Evolutionary conservation across 2,329 filamentous ascomycete genomes (phyloP), one percentile per base, ranked within the genome.

Genomic region (Penicillium fuscoglaucum): DNA sequence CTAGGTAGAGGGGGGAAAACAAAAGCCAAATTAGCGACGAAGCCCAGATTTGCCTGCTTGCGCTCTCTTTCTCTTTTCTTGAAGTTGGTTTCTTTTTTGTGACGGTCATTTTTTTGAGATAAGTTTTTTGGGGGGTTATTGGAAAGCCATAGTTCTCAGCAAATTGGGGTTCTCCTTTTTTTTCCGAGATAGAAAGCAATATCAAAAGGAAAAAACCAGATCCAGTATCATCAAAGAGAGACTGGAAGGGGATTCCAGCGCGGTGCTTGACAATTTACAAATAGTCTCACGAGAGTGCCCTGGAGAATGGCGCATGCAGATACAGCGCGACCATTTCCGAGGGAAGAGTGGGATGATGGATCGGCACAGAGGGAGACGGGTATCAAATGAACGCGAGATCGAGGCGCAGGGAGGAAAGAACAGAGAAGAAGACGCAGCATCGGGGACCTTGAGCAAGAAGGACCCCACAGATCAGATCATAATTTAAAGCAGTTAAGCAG

Each of bases 401-500:
- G 57, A 63, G 63, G 61, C 60, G 61, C 58, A 64, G 55, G 61
- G 62, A 62, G 62, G 61, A 62, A 61, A 57, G 60, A 61, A 71
- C 63, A 67, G 61, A 65, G 52, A 65, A 62, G 57, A 58, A 67
- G 60, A 66, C 64, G 66, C 66, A 67, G 59, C 58, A 66, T 61
- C 63, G 62, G 55, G 58, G 60, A 61, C 61, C 67, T 65, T 64
- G 60, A 58, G 59, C 37, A 45, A 19, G 21, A n/a, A 62, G 58
- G 39, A 51, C 21, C 58, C 60, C 49, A 59, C 52, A 63, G 54
- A 64, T 63, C 61, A 59, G 44, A 63, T 49, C 48, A 59, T 59
- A 56, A 55, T 39, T 51, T 56, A 24, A 45, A 6, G n/a, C 40
- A 57, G 66, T 72, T 76, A 91, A 77, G 89, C 87, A 78, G 90